Evolutionary conservation across 371 early-diverging fungal genomes (phyloP), one percentile per base, ranked within the genome.

Genomic region (Circinella umbellata): DNA sequence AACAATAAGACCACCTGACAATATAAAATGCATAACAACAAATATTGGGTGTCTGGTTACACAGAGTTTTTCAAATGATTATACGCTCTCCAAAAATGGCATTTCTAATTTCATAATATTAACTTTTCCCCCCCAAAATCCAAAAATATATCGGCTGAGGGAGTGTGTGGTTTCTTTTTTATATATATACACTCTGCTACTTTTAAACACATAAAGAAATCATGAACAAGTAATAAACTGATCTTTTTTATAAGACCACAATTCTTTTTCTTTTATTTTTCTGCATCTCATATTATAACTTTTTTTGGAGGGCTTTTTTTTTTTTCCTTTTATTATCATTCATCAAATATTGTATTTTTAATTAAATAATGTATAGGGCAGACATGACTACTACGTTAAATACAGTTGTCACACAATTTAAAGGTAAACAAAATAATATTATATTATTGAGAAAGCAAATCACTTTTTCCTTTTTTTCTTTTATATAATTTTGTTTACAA

Each of bases 331-430:
- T 27, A 42, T 63, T 47, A 4, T 27, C 11, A 27, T 63, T 27
- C 15, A 15, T 63, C 18, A 34, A 47, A 47, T 14, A n/a, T 47
- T 39, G 14, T 15, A 54, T 46, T 18, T 65, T 55, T 20, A 49
- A 48, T 14, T 59, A 8, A 42, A 17, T 18, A 15, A 27, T 54
- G 53, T 14, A 42, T 17, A 69, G 70, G 27, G 66, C 63, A 51
- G 63, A 69, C 49, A 67, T 69, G 67, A 48, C 59, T n/a, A 70
- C 72, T 14, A 67, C 68, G 8, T 27, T 75, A 27, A 54, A 65
- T 39, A 69, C 75, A 4, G 59, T 75, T 35, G 39, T 75, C 15
- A 57, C 68, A 38, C 75, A 75, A 67, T 65, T 75, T 36, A 75
- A 75, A 75, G 72, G 76, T 75, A 66, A 51, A 13, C 7, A 7